These are phyloP conservation scores for Pleomassaria siparia DNA, from an alignment of 2,329 filamentous ascomycete species.

Conservation along the genomic window DNA sequence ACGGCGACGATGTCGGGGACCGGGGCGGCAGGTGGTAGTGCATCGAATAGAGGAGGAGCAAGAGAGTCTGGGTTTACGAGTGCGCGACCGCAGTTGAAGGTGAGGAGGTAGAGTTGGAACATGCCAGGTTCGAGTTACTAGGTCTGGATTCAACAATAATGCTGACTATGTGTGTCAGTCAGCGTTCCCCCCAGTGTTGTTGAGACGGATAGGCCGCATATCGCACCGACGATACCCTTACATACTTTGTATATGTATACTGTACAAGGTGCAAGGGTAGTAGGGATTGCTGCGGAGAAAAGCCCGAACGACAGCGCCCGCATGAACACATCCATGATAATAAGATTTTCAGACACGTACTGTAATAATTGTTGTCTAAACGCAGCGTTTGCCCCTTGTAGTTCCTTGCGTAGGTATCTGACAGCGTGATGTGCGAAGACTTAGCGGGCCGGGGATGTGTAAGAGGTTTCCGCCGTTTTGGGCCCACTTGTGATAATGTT, in stretches of 20 bases:
- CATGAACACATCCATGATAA: neutral
- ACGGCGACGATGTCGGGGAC: constrained; percentile 69
- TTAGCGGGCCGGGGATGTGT: neutral
- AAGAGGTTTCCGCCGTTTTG: neutral
- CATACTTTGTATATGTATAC: no score
- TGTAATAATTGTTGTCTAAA: no score
- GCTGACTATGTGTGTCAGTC: constrained; percentile 19
- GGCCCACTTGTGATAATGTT: neutral
- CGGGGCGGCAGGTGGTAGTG: constrained; percentile 46
- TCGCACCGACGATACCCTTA: neutral
- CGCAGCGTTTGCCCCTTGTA: neutral
- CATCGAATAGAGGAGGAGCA: constrained; percentile 62
- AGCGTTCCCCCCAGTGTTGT: constrained; percentile 17
- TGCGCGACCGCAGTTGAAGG: constrained; percentile 83
- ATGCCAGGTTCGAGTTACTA: constrained; percentile 11
- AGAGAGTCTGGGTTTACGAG: constrained; percentile 71
- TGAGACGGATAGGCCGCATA: constrained; percentile 14
- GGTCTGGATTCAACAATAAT: constrained; percentile 7
- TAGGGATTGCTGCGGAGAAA: neutral
- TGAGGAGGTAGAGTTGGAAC: constrained; percentile 75
- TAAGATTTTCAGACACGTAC: neutral
- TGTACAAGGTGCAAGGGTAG: no score
- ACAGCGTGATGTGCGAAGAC: neutral
- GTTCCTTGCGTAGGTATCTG: neutral
- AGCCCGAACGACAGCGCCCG: neutral